Percentiles rank a stretch among this genome's conserved stretches.
phyloP scores from a whole-genome alignment of 2,329 filamentous ascomycete species.

The Fusarium sp. region DNA sequence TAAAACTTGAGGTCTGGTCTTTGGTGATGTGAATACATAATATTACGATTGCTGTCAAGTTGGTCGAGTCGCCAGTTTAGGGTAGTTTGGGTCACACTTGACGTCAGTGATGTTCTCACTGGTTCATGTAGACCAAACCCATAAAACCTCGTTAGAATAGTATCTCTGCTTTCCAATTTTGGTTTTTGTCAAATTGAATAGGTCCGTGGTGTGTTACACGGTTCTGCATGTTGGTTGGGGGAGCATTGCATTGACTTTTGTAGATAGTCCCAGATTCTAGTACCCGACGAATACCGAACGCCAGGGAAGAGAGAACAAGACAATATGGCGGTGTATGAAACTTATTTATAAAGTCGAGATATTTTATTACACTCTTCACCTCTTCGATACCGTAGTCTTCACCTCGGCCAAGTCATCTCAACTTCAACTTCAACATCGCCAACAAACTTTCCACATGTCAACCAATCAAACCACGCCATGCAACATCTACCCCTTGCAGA shows the following conservation, averaged over 20 bases:
- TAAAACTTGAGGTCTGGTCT: neutral
- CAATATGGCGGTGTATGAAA: neutral
- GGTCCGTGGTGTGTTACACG: neutral
- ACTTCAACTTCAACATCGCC: neutral
- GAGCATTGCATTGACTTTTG: neutral
- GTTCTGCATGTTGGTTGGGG: neutral
- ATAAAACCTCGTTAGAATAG: neutral
- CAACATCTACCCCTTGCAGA: constrained; percentile 16
- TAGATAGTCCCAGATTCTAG: neutral
- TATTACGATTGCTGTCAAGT: neutral
- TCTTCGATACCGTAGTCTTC: neutral
- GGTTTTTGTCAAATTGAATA: neutral
- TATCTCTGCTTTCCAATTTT: neutral
- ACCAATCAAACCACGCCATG: constrained; percentile 16
- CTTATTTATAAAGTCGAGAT: neutral
- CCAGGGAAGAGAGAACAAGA: neutral
- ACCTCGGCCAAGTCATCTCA: neutral
- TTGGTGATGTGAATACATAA: neutral
- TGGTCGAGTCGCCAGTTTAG: neutral
- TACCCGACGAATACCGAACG: neutral
- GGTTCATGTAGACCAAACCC: neutral
- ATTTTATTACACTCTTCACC: neutral
- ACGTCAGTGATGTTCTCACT: neutral
- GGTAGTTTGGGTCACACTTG: neutral
- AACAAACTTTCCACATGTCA: constrained; percentile 2